phyloP scores from a whole-genome alignment of 805 yeast species.

The Wickerhamiella siamensis region DNA sequence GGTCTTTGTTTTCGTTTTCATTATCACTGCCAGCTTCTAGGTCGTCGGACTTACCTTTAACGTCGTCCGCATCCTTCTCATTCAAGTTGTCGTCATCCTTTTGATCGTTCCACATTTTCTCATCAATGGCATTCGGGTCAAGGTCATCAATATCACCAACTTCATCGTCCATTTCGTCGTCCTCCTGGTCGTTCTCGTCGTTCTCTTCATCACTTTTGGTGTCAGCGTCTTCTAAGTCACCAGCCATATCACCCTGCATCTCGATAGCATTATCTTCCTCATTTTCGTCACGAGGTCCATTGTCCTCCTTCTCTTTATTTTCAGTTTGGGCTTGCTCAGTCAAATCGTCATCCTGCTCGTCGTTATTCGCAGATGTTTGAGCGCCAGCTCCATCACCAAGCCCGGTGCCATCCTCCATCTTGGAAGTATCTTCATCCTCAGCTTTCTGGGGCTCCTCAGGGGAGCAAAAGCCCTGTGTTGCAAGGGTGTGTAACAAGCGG shows the following conservation, averaged over 20 bases:
- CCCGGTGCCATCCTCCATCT: conserved; percentile 76
- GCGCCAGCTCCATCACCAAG: conserved; percentile 91
- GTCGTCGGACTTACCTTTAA: conserved; percentile 32
- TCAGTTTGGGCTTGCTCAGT: conserved; percentile 57
- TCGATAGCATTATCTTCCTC: conserved; percentile 81
- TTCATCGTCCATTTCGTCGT: conserved; percentile 74
- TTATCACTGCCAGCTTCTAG: conserved; percentile 23
- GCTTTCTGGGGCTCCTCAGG: conserved; percentile 69
- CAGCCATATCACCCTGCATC: conserved; percentile 95
- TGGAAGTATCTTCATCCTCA: conserved; percentile 34
- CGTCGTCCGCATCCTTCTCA: conserved; percentile 70
- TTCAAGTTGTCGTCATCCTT: conserved; percentile 47
- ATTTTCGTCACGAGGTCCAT: conserved; percentile 30
- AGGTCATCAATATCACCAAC: conserved; percentile 76
- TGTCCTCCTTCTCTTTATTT: conserved; percentile 44
- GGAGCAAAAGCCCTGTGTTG: conserved; percentile 79
- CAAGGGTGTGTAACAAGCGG: conserved; percentile 40
- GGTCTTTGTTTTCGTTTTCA: conserved; percentile 15
- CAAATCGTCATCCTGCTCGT: conserved; percentile 83
- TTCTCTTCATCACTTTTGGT: conserved; percentile 36
- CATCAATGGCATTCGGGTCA: conserved; percentile 92
- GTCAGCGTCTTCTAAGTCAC: conserved; percentile 66
- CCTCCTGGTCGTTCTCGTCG: conserved; percentile 39
- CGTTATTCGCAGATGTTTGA: conserved; percentile 51
- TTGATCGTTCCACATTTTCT: conserved; percentile 96